phyloP scores from a whole-genome alignment of 1,284 basidiomycete genomes.

The Ceratobasidium theobromae region DNA sequence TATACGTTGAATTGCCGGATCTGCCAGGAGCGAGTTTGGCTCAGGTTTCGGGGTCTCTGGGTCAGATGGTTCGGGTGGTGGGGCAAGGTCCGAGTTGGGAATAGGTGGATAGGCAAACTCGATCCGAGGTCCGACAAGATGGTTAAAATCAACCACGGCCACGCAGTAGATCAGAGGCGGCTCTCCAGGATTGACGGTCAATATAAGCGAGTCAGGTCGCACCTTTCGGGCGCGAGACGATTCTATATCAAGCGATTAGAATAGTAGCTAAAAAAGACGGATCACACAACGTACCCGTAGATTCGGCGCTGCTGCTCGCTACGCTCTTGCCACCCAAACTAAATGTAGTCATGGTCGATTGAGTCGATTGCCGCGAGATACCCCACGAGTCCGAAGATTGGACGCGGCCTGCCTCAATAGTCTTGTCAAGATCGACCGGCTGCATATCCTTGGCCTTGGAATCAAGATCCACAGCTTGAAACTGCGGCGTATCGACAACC shows the following conservation, averaged over 20 bases:
- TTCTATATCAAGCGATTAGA: no score
- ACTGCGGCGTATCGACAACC: slow-evolving; percentile 9
- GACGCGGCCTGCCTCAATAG: slow-evolving; percentile 1
- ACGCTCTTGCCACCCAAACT: slow-evolving; percentile 25
- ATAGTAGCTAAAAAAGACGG: background rate
- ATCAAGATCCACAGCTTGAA: slow-evolving; percentile 17
- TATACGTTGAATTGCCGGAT: slow-evolving; percentile 78
- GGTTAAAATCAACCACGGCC: slow-evolving; percentile 88
- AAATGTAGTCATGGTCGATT: slow-evolving; percentile 24
- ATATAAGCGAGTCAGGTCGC: slow-evolving; percentile 70
- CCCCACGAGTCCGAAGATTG: slow-evolving; percentile 23
- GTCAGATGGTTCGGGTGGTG: slow-evolving; percentile 17
- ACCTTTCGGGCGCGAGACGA: slow-evolving; percentile 53
- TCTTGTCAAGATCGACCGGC: slow-evolving; percentile 23
- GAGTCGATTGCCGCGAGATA: slow-evolving; percentile 13
- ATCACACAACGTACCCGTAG: slow-evolving; percentile 3
- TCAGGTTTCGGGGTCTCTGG: slow-evolving; percentile 46
- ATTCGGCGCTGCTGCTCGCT: slow-evolving; percentile 9
- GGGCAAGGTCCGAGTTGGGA: slow-evolving; percentile 16
- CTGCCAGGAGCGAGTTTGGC: slow-evolving; percentile 62
- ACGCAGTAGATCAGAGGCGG: slow-evolving; percentile 76
- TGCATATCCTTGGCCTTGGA: slow-evolving; percentile 1
- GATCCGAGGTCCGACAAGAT: slow-evolving; percentile 87
- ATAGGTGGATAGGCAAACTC: slow-evolving; percentile 62
- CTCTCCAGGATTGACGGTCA: slow-evolving; percentile 51